phyloP scores from a whole-genome alignment of 805 yeast species.

The Saccharomyces eubayanus region DNA sequence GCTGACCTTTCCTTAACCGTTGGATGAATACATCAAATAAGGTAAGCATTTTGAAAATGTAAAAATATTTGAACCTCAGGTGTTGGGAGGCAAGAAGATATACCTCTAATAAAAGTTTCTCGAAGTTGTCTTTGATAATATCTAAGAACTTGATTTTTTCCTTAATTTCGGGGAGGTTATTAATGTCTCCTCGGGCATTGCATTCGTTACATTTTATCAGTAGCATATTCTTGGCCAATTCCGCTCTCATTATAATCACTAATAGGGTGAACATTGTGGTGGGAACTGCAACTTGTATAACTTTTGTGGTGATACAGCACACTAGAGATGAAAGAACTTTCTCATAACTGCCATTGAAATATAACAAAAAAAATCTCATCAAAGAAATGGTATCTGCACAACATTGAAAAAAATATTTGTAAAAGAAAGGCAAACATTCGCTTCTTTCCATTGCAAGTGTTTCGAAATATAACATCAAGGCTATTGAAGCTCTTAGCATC shows the following conservation, averaged over 20 bases:
- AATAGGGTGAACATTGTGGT: constrained; percentile 13
- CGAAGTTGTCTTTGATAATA: constrained; percentile 10
- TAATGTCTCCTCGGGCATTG: neutral
- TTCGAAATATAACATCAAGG: constrained; percentile 17
- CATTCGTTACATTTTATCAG: constrained; percentile 3
- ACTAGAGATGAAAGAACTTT: constrained; percentile 7
- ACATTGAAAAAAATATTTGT: constrained; percentile 9
- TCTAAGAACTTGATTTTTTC: constrained; percentile 10
- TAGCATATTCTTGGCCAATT: constrained; percentile 9
- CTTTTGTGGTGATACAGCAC: constrained; percentile 11
- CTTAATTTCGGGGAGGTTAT: neutral
- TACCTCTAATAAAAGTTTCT: constrained; percentile 9
- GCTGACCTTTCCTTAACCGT: constrained; percentile 13
- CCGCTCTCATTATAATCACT: constrained; percentile 13
- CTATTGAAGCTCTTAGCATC: constrained; percentile 13
- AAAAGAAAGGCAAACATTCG: constrained; percentile 8
- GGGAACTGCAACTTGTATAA: constrained; percentile 12
- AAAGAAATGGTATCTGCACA: constrained; percentile 8
- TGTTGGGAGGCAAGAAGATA: constrained; percentile 11
- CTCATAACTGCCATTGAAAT: constrained; percentile 9
- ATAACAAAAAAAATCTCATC: constrained; percentile 7
- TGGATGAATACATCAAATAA: constrained; percentile 16
- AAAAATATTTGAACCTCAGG: constrained; percentile 15
- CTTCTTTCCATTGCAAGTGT: constrained; percentile 3
- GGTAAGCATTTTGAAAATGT: constrained; percentile 16